Evolutionary conservation across 2,329 filamentous ascomycete genomes (phyloP).

Genomic region (Fusarium acutatum): DNA sequence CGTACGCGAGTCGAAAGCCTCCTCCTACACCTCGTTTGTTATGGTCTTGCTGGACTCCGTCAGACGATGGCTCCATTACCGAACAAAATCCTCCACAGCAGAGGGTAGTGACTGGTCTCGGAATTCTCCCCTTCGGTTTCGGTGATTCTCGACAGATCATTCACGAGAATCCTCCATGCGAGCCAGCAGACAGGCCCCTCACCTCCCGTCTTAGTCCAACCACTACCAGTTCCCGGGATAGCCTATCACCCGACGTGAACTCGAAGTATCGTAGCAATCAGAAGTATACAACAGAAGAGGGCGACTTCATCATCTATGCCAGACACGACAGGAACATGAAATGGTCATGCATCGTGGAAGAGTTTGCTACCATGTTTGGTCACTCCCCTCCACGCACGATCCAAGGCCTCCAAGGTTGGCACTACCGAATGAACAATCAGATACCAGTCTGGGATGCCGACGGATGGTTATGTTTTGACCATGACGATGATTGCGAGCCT

Average conservation of each 20-base stretch:
- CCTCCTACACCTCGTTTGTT: not conserved
- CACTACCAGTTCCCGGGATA: not conserved
- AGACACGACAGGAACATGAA: not conserved
- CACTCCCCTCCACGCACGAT: not conserved
- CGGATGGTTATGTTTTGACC: not conserved
- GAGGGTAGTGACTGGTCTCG: not conserved
- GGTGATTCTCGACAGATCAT: not conserved
- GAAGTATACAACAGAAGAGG: not conserved
- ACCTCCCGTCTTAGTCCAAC: slow-evolving; percentile 48
- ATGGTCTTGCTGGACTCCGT: not conserved
- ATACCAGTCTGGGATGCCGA: not conserved
- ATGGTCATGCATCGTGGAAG: not conserved
- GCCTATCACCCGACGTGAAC: not conserved
- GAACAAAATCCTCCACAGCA: not conserved
- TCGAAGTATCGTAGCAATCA: not conserved
- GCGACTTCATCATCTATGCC: not conserved
- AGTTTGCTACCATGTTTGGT: not conserved
- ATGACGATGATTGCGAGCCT: not conserved
- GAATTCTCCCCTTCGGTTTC: not conserved
- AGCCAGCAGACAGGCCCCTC: slow-evolving; percentile 35
- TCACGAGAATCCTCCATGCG: not conserved
- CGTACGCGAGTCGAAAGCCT: not conserved
- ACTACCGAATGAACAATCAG: not conserved
- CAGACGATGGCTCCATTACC: not conserved
- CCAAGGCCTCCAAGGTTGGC: not conserved